Percentiles rank a stretch among this genome's conserved stretches.
These are phyloP conservation scores for Malassezia nana DNA, from an alignment of 1,284 basidiomycete genomes.

Conservation along the genomic window DNA sequence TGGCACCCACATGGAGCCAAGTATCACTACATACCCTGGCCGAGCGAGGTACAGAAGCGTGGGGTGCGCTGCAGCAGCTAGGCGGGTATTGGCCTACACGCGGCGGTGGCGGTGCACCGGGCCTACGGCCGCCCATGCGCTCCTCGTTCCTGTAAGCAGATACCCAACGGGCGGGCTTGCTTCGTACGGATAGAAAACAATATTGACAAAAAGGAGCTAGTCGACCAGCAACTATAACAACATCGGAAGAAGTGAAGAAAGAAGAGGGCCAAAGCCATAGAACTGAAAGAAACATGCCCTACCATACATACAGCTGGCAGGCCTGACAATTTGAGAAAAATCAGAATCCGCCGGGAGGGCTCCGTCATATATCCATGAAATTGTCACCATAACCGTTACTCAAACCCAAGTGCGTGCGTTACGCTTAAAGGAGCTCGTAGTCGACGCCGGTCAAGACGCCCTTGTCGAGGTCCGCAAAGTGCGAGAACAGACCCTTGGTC, in stretches of 20 bases:
- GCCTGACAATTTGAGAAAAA: neutral
- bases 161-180: neutral
- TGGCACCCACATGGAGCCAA: slow-evolving; percentile 1
- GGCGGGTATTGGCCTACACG: slow-evolving; percentile 8
- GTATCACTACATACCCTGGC: slow-evolving; percentile 8
- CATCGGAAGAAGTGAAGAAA: slow-evolving; percentile 9
- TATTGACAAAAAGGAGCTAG: slow-evolving; percentile 3
- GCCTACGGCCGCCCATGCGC: neutral
- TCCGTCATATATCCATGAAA: neutral
- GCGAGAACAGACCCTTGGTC: slow-evolving; percentile 30
- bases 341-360: neutral
- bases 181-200: neutral
- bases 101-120: neutral
- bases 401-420: neutral
- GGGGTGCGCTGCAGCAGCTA: slow-evolving; percentile 9
- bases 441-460: slow-evolving; percentile 30
- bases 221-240: slow-evolving; percentile 15
- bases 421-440: slow-evolving; percentile 20
- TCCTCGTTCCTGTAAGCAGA: neutral
- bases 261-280: neutral
- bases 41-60: slow-evolving; percentile 1
- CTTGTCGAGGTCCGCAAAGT: slow-evolving; percentile 27
- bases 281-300: neutral
- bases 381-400: neutral
- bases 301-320: neutral